These are phyloP conservation scores for Coemansia sp. DNA, from an alignment of 192 early-diverging fungal species.

Conservation along the genomic window DNA sequence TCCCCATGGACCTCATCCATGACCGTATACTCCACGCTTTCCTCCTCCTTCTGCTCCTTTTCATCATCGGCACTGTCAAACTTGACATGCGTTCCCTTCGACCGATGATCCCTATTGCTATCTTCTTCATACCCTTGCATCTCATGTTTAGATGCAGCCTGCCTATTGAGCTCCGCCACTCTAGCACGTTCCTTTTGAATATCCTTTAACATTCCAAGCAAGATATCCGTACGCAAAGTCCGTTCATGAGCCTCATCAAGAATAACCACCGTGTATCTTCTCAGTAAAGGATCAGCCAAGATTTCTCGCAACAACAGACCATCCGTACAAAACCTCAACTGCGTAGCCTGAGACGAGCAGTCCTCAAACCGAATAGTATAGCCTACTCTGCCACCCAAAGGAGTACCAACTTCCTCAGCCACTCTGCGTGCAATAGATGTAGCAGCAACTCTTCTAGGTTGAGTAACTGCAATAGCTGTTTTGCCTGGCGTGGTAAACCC, in stretches of 20 bases:
- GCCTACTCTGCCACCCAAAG: constrained; percentile 74
- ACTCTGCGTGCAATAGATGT: constrained; percentile 78
- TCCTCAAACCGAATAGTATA: constrained; percentile 97
- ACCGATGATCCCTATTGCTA: constrained; percentile 14
- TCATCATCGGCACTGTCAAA: constrained; percentile 9
- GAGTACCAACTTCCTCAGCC: constrained; percentile 71
- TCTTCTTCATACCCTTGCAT: constrained; percentile 12
- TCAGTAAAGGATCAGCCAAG: constrained; percentile 72
- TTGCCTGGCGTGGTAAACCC: constrained; percentile 53
- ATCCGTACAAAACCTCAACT: constrained; percentile 94
- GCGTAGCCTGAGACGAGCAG: constrained; percentile 68
- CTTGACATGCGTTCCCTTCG: constrained; percentile 21
- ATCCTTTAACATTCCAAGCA: constrained; percentile 93
- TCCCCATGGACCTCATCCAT: constrained; percentile 25
- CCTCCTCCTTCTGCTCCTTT: background rate
- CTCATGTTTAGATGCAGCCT: no score
- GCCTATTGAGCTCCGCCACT: constrained; percentile 19
- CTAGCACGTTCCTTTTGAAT: constrained; percentile 69
- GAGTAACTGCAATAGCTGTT: constrained; percentile 76
- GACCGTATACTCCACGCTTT: background rate
- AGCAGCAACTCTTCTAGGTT: constrained; percentile 80
- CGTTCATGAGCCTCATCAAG: constrained; percentile 98
- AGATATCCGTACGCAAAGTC: constrained; percentile 92
- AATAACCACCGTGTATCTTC: constrained; percentile 80
- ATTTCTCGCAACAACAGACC: constrained; percentile 94